Evolutionary conservation across 352 stramenopile genomes (phyloP), one percentile per base, ranked within the genome.

Genomic region (Phytophthora vignae): DNA sequence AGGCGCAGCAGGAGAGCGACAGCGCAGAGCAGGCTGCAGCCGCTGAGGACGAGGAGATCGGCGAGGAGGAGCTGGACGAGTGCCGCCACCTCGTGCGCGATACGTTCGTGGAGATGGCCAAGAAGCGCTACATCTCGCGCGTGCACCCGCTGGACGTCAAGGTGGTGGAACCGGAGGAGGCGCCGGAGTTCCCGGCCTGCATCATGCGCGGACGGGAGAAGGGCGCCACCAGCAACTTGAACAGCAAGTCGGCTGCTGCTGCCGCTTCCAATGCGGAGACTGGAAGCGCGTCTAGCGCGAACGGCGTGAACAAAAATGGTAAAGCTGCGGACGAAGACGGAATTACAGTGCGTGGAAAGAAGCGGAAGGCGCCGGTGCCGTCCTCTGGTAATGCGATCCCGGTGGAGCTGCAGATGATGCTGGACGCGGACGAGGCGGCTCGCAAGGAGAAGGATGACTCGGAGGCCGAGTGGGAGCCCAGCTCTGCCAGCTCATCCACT

Each of bases 91-190:
- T 72, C 22, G 81, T 96, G 54, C 87, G 83, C 31, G 69, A 85
- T 15, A 73, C 75, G n/a, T 96, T 96, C 67, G 82, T 96, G 29
- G 85, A 96, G 48, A 96, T 97, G 90, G 89, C 89, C 67, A 97
- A 97, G 74, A 93, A 93, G 71, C 83, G 90, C 55, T 96, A 93
- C 77, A 92, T 97, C 58, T 85, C 86, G 29, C 86, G 90, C 11
- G 90, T 97, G 46, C 89, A 97, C 59, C 90, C 90, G 49, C 65
- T 97, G 12, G 87, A 96, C 57, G 75, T 97, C 57, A 93, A 88
- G 61, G 64, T 92, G 31, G 81, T 76, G 0, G 82, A 92, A 58
- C 71, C 75, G 1, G 82, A 93, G 49, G 83, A 86, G 49, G 67
- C 73, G n/a, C 81, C 79, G 3, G 86, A 92, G 7, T 88, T 92